Evolutionary conservation across 2,329 filamentous ascomycete species (phyloP).

Genomic region (Talaromyces sp.): DNA sequence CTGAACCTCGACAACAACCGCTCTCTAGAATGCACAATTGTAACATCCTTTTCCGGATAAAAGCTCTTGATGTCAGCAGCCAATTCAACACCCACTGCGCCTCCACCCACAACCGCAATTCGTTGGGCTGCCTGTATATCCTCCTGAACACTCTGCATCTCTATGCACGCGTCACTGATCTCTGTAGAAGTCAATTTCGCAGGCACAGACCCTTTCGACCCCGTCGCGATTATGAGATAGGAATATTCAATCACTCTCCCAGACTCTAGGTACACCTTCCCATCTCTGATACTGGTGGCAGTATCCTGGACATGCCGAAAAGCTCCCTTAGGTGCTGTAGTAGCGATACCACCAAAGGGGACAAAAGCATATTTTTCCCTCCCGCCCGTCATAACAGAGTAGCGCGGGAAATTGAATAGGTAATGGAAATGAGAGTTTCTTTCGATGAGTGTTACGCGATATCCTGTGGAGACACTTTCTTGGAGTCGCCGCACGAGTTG

Average conservation of each 20-base stretch:
- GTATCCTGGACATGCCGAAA: slow-evolving; percentile 6
- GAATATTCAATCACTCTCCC: background rate
- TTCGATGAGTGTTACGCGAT: slow-evolving; percentile 8
- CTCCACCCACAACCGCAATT: slow-evolving; percentile 6
- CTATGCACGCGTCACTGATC: background rate
- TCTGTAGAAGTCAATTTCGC: background rate
- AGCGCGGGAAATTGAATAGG: slow-evolving; percentile 9
- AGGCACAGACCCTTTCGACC: background rate
- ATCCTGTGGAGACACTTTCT: slow-evolving; percentile 2
- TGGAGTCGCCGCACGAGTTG: background rate
- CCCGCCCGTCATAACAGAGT: slow-evolving; percentile 8
- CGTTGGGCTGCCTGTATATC: background rate
- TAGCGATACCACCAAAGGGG: background rate
- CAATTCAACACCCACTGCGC: slow-evolving; percentile 9
- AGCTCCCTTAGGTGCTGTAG: background rate
- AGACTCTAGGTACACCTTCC: background rate
- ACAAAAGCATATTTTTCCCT: slow-evolving; percentile 10
- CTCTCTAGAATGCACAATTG: slow-evolving; percentile 6
- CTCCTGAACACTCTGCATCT: slow-evolving; percentile 4
- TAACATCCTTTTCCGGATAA: slow-evolving; percentile 9
- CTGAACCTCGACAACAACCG: slow-evolving; percentile 2
- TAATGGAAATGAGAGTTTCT: slow-evolving; percentile 14
- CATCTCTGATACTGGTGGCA: background rate
- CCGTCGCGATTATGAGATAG: slow-evolving; percentile 1
- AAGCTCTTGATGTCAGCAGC: slow-evolving; percentile 10